These are phyloP conservation scores for Candida silvicultrix DNA, from an alignment of 805 yeast genomes.

Conservation along the genomic window DNA sequence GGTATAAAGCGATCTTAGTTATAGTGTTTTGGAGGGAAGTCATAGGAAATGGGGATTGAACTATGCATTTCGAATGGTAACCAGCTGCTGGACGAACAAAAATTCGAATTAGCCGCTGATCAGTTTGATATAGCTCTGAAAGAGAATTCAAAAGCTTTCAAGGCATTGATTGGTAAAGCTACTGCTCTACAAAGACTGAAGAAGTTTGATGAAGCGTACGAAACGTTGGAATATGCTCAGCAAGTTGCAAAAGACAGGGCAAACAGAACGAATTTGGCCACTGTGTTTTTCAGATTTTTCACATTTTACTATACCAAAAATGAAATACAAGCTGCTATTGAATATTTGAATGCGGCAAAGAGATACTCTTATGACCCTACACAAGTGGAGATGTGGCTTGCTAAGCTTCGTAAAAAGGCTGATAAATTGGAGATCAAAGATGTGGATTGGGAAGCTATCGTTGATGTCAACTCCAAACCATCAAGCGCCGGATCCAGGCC, in stretches of 20 bases:
- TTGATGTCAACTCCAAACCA: slow-evolving; percentile 3
- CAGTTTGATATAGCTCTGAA: slow-evolving; percentile 30
- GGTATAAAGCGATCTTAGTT: too few relatives aligned
- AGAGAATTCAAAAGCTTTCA: slow-evolving; percentile 37
- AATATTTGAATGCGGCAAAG: slow-evolving; percentile 34
- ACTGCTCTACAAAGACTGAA: slow-evolving; percentile 36
- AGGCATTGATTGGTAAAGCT: slow-evolving; percentile 38
- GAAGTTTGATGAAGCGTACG: slow-evolving; percentile 35
- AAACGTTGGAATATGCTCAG: slow-evolving; percentile 37
- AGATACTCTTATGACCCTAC: slow-evolving; percentile 27
- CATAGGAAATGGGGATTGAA: slow-evolving; percentile 32
- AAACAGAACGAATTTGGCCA: slow-evolving; percentile 34
- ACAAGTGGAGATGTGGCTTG: slow-evolving; percentile 13
- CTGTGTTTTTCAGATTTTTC: slow-evolving; percentile 40
- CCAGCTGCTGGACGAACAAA: slow-evolving; percentile 28
- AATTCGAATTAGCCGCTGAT: slow-evolving; percentile 37
- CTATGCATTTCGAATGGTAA: slow-evolving; percentile 30
- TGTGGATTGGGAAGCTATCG: slow-evolving; percentile 6
- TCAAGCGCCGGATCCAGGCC: slow-evolving; percentile 5
- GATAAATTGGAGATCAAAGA: slow-evolving; percentile 4
- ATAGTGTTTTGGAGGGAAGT: too few relatives aligned
- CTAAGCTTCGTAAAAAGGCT: slow-evolving; percentile 15
- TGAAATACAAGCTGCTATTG: slow-evolving; percentile 31
- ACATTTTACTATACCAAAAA: slow-evolving; percentile 33
- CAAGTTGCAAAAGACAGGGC: slow-evolving; percentile 36